These are phyloP conservation scores for Cucumis melo DNA, from an alignment of 306 rosid species.

Conservation along the genomic window DNA sequence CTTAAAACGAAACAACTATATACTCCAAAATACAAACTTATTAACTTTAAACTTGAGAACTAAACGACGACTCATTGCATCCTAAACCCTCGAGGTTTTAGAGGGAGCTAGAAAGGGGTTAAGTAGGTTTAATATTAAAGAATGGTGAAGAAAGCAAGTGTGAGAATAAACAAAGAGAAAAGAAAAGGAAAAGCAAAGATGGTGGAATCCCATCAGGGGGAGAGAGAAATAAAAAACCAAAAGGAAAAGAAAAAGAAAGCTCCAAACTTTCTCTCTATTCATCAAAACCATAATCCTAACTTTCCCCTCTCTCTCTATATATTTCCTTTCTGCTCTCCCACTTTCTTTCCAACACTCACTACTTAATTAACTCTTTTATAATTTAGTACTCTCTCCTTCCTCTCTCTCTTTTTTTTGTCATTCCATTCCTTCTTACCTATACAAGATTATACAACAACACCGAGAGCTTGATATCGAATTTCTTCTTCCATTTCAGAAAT, in stretches of 20 bases:
- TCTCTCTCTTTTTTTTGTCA: no score
- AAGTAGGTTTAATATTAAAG: neutral
- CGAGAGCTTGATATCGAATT: no score
- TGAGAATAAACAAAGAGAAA: conserved; percentile 28
- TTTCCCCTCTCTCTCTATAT: neutral
- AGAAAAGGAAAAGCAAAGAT: conserved; percentile 15
- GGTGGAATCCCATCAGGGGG: conserved; percentile 8
- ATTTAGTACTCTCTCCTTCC: neutral
- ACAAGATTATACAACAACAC: no score
- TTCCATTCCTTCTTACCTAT: no score
- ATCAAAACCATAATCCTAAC: neutral
- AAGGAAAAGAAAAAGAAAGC: neutral
- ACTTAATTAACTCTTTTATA: neutral
- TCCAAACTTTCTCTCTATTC: neutral
- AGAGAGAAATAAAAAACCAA: neutral
- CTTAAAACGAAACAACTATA: no score
- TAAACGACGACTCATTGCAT: no score
- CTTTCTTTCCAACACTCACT: neutral
- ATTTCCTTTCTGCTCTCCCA: neutral
- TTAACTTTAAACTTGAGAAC: no score
- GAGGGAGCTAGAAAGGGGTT: no score
- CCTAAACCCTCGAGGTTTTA: no score
- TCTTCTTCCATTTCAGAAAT: no score
- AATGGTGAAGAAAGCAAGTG: conserved; percentile 8
- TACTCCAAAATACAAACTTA: no score